A percentile compares a stretch with the other conserved stretches of the same genome.
Conservation (phyloP, 1,139 yeast species). For the Yamadazyma conglobata region DNA sequence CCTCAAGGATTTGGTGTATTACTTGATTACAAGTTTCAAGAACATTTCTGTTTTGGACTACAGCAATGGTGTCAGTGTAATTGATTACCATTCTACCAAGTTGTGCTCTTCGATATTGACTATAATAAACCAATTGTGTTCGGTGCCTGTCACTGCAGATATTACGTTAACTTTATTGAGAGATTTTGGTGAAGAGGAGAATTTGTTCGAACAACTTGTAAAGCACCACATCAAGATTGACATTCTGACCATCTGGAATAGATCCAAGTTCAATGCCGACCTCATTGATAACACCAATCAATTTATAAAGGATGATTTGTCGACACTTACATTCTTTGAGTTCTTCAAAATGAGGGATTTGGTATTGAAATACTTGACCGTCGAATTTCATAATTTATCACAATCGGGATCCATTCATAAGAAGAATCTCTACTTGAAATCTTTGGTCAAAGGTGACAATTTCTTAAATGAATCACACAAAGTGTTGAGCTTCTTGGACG, state of each 20-base stretch:
- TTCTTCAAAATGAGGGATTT: conserved; percentile 62
- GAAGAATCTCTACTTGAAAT: conserved; percentile 50
- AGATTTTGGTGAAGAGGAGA: conserved; percentile 21
- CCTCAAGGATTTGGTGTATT: conserved; percentile 42
- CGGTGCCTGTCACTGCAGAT: conserved; percentile 50
- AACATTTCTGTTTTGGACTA: conserved; percentile 36
- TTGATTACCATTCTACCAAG: conserved; percentile 54
- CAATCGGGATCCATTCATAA: conserved; percentile 49
- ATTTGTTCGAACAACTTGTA: conserved; percentile 52
- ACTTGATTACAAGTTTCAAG: conserved; percentile 48
- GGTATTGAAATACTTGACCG: conserved; percentile 63
- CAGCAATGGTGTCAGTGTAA: conserved; percentile 31
- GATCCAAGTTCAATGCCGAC: conserved; percentile 40
- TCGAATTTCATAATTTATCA: conserved; percentile 67
- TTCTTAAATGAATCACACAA: conserved; percentile 55
- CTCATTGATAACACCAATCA: conserved; percentile 24
- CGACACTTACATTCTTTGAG: conserved; percentile 54
- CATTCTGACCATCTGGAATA: conserved; percentile 49
- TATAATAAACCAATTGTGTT: conserved; percentile 56
- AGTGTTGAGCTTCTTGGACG: conserved; percentile 65
- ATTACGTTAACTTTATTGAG: conserved; percentile 55
- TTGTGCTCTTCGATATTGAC: conserved; percentile 58
- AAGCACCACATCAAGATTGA: conserved; percentile 54
- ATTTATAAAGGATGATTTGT: conserved; percentile 31
- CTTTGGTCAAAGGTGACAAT: conserved; percentile 48